Base-by-base conservation (phyloP, 2,329 filamentous ascomycete species). In the Waltergamsia citrina region DNA sequence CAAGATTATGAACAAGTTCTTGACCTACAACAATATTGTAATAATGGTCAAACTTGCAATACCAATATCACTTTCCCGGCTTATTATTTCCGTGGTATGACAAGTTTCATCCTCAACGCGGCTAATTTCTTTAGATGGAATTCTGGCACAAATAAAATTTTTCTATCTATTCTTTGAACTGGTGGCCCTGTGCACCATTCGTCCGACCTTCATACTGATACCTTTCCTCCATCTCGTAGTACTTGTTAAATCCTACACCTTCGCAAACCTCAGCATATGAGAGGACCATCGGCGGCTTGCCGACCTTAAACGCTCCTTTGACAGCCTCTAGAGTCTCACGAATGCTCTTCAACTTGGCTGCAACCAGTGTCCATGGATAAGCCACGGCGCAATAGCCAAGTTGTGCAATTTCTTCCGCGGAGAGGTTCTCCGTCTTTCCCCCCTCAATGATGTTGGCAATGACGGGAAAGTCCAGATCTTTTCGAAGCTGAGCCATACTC, bases 291-390 rank as follows among this genome's bases (percentile, higher is more conserved):
- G 61, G 59, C 2, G 63, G 63, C 3, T 51, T 49, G 1, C 62
- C 63, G 6, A 53, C 48, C 1, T 50, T 53, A 43, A 68, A 50
- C n/a, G 54, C 60, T 16, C 47, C 48, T 44, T 68, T 68, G 22
- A 68, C 29, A 1, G 41, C 49, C 36, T 58, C 56, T 6, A 62
- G 40, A 1, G 54, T 48, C 33, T 60, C 52, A 6, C 50, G 38
- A 8, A 64, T 56, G 14, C 54, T 54, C 48, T 56, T 62, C 5
- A 65, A 33, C 32, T 60, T 59, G 3, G 61, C 59, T 5, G 63
- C 62, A 2, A 64, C 60, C 26, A 66, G 45, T 1, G 57, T 62
- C 57, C 57, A 65, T 1, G 60, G 60, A 36, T 66, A 67, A 1
- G 58, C 59, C 2, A 64, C 62, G 1, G 52, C 53, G 17, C 53